These are phyloP conservation scores for Penicillium sp. DNA, from an alignment of 2,329 filamentous ascomycete species.

Conservation along the genomic window DNA sequence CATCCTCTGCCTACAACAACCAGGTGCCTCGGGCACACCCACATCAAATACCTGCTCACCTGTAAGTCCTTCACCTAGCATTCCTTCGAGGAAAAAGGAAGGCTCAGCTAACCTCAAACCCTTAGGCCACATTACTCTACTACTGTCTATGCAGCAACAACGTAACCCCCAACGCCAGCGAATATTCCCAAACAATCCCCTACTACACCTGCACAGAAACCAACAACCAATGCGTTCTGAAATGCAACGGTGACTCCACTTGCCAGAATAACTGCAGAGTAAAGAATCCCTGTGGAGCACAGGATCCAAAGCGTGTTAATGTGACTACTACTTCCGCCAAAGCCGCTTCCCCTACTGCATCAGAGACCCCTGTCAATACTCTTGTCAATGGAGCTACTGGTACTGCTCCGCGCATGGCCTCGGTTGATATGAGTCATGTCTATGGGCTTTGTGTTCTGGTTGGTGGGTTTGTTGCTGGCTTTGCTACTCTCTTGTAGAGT, in stretches of 20 bases:
- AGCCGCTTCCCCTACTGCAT: conserved; percentile 42
- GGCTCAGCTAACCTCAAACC: conserved; percentile 2
- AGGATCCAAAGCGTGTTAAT: conserved; percentile 56
- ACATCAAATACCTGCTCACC: conserved; percentile 43
- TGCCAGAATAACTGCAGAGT: conserved; percentile 55
- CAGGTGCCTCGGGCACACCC: conserved; percentile 36
- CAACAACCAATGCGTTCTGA: conserved; percentile 56
- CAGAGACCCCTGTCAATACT: conserved; percentile 33
- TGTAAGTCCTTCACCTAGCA: conserved; percentile 25
- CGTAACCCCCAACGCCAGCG: conserved; percentile 56
- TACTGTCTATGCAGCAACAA: conserved; percentile 57
- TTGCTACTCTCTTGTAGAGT: conserved; percentile 53
- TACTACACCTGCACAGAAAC: conserved; percentile 61
- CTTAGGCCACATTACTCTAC: conserved; percentile 52
- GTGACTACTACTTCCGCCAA: conserved; percentile 44
- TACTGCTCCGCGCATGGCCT: conserved; percentile 29
- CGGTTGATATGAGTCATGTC: conserved; percentile 55
- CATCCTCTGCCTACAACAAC: conserved; percentile 46
- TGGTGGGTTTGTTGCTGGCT: conserved; percentile 58
- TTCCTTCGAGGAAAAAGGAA: neutral
- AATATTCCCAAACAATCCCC: conserved; percentile 63
- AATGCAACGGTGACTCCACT: conserved; percentile 49
- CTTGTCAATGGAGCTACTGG: conserved; percentile 35
- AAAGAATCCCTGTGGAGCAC: conserved; percentile 62
- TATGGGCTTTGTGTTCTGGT: conserved; percentile 58